These are phyloP conservation scores for Penicillium chermesinum DNA, from an alignment of 495 filamentous ascomycete genomes.

Conservation along the genomic window DNA sequence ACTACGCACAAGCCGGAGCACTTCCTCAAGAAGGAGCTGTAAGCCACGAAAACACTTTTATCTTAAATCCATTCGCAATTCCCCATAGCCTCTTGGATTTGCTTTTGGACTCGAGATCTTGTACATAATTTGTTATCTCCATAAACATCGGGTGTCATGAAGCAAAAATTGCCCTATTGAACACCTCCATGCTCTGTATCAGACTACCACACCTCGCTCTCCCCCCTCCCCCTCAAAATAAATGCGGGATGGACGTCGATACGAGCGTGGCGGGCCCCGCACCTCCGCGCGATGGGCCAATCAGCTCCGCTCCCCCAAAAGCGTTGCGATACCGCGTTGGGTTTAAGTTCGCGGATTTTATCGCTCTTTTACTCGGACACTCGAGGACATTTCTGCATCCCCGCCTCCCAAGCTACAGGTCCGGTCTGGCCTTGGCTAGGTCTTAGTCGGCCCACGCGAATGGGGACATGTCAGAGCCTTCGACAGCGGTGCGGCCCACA, in stretches of 20 bases:
- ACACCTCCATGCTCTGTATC: too few relatives aligned
- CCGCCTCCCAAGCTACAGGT: not conserved
- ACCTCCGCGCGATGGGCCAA: not conserved
- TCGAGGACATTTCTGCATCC: not conserved
- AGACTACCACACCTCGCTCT: too few relatives aligned
- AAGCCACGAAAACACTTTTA: too few relatives aligned
- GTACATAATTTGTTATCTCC: too few relatives aligned
- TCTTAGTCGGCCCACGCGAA: not conserved
- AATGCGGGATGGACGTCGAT: too few relatives aligned
- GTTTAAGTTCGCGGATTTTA: not conserved
- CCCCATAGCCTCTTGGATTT: too few relatives aligned
- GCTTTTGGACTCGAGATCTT: too few relatives aligned
- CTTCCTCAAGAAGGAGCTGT: conserved; percentile 59
- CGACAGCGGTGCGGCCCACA: conserved; percentile 6
- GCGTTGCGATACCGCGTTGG: not conserved
- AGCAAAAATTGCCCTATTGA: too few relatives aligned
- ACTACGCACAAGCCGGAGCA: conserved; percentile 91
- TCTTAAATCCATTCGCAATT: too few relatives aligned
- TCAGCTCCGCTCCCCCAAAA: not conserved
- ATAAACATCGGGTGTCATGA: too few relatives aligned
- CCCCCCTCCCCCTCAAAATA: too few relatives aligned
- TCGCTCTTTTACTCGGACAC: not conserved
- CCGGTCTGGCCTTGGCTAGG: conserved; percentile 1
- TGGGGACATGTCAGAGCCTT: conserved; percentile 13
- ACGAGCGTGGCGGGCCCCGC: too few relatives aligned